Evolutionary conservation across 225 moss, liverwort and hornwort species (phyloP).

Genomic region (Lunularia cruciata): DNA sequence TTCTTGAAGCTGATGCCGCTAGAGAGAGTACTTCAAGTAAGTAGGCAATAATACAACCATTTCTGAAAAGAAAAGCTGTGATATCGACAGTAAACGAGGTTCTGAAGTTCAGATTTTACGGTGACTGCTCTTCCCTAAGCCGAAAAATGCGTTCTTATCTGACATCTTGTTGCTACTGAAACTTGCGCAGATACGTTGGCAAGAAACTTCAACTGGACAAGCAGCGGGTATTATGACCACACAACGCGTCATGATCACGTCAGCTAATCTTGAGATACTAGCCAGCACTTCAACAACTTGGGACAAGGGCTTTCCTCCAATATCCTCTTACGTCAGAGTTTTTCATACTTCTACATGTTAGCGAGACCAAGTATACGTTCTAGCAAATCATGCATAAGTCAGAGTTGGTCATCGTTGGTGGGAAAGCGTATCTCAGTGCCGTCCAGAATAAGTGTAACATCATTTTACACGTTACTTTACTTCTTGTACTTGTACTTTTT

Average conservation of each 20-base stretch:
- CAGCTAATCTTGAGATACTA: conserved; percentile 81
- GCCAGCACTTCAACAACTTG: conserved; percentile 70
- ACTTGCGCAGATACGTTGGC: conserved; percentile 86
- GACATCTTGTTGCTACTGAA: neutral
- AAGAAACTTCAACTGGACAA: conserved; percentile 95
- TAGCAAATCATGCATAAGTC: too few relatives aligned
- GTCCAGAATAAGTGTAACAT: too few relatives aligned
- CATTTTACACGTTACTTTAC: too few relatives aligned
- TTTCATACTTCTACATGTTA: too few relatives aligned
- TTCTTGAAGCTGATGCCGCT: conserved; percentile 75
- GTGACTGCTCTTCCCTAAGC: neutral
- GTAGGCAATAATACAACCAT: neutral
- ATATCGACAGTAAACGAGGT: too few relatives aligned
- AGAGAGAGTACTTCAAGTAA: conserved; percentile 93
- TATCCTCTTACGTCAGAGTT: too few relatives aligned
- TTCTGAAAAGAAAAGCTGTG: too few relatives aligned
- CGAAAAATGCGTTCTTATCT: neutral
- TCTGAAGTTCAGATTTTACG: neutral
- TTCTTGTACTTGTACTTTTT: too few relatives aligned
- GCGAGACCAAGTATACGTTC: too few relatives aligned
- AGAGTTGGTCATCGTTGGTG: too few relatives aligned
- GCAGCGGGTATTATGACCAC: conserved; percentile 98
- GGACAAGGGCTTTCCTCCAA: conserved; percentile 99
- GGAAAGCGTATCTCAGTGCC: too few relatives aligned
- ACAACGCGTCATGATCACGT: conserved; percentile 83